A percentile compares a stretch with the other conserved stretches of the same genome.
These are phyloP conservation scores for Murraya paniculata DNA, from an alignment of 345 rosid genomes.

Conservation along the genomic window DNA sequence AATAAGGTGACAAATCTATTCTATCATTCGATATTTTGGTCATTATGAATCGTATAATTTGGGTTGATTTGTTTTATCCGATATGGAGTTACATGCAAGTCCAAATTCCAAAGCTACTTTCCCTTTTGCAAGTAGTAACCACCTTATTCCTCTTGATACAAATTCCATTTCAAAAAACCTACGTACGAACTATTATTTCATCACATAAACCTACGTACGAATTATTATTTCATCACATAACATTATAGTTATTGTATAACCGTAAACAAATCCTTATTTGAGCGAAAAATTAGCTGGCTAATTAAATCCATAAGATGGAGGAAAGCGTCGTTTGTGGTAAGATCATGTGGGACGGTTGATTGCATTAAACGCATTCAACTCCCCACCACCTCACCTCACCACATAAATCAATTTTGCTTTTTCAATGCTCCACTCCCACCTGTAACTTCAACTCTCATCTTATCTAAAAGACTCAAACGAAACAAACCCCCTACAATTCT, in stretches of 20 bases:
- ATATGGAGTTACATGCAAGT: not conserved
- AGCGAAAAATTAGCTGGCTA: not conserved
- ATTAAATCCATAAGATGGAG: not conserved
- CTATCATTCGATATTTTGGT: not conserved
- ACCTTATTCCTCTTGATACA: not conserved
- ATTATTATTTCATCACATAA: not conserved
- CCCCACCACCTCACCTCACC: not conserved
- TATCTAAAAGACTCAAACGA: not conserved
- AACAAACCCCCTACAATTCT: not conserved
- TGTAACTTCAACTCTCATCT: not conserved
- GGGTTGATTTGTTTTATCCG: not conserved
- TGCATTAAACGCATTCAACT: conserved; percentile 16
- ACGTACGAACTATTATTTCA: no score
- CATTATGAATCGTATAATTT: not conserved
- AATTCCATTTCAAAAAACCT: not conserved
- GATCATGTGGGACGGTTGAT: not conserved
- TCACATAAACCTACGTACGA: not conserved
- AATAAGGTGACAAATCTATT: not conserved
- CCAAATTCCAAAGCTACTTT: not conserved
- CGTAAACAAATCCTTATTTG: not conserved
- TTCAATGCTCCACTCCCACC: not conserved
- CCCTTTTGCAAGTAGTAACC: not conserved
- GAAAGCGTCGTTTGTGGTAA: conserved; percentile 8
- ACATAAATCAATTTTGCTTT: not conserved
- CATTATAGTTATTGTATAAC: not conserved